Conservation (phyloP, 164 flowering plant species). For the Tetracentron sinense region DNA sequence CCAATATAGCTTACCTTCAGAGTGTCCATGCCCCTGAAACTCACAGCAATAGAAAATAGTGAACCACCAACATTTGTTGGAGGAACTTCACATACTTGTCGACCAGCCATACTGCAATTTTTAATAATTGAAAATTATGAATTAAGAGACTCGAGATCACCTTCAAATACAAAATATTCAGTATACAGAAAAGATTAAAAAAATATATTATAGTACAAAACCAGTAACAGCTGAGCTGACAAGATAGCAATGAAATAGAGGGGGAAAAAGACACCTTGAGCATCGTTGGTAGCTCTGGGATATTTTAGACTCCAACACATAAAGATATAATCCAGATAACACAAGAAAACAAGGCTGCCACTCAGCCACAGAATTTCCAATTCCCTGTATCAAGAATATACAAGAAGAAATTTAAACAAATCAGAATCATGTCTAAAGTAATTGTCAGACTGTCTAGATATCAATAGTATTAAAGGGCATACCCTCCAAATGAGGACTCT, state of each 20-base stretch:
- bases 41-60: conserved; percentile 64
- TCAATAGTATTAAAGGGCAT: conserved; percentile 14
- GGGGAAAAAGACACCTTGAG: conserved; percentile 45
- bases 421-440: background rate
- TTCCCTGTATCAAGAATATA: conserved; percentile 56
- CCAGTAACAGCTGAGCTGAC: background rate
- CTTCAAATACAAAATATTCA: background rate
- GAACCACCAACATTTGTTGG: conserved; percentile 86
- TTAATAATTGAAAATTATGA: conserved; percentile 2
- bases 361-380: conserved; percentile 88
- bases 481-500: conserved; percentile 94
- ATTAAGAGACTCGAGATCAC: background rate
- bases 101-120: conserved; percentile 83
- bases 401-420: background rate
- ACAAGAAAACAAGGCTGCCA: conserved; percentile 92
- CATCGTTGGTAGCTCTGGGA: conserved; percentile 78
- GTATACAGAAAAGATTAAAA: background rate
- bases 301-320: conserved; percentile 70
- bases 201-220: background rate
- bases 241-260: conserved; percentile 1
- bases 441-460: background rate
- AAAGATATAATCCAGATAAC: conserved; percentile 77
- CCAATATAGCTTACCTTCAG: conserved; percentile 56
- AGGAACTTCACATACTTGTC: conserved; percentile 87
- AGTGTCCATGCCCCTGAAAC: conserved; percentile 67